phyloP scores from a whole-genome alignment of 352 stramenopile genomes.

The Globisporangium uncinulatum region DNA sequence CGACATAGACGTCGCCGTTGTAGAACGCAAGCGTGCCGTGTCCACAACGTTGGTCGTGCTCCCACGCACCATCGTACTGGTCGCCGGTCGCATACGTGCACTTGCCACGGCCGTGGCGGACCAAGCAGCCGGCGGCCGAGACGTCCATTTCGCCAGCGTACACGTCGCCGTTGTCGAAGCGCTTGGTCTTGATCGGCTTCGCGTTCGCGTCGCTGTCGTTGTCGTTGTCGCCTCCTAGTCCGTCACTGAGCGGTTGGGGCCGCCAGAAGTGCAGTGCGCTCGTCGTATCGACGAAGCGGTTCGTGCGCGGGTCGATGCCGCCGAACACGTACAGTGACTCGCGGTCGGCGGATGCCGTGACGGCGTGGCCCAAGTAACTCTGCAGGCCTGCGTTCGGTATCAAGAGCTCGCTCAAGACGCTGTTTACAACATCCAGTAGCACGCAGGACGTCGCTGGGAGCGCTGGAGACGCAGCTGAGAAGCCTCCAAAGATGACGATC shows the following conservation, averaged over 20 bases:
- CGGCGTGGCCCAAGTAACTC: conserved; percentile 46
- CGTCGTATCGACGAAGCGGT: conserved; percentile 30
- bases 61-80: conserved; percentile 70
- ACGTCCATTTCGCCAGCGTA: conserved; percentile 59
- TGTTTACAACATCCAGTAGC: conserved; percentile 31
- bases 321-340: conserved; percentile 62
- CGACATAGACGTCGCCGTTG: conserved; percentile 43
- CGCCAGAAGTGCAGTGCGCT: conserved; percentile 59
- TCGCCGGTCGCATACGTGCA: conserved; percentile 52
- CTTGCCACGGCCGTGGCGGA: conserved; percentile 52
- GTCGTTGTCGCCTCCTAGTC: conserved; percentile 21
- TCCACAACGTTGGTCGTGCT: conserved; percentile 35
- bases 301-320: conserved; percentile 22
- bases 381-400: conserved; percentile 26
- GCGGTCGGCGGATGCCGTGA: conserved; percentile 22
- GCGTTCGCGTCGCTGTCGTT: conserved; percentile 20
- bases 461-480: conserved; percentile 23
- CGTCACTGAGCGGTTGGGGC: conserved; percentile 28
- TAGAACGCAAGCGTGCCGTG: conserved; percentile 48
- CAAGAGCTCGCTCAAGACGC: conserved; percentile 21
- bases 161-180: conserved; percentile 51
- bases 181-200: conserved; percentile 41
- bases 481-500: conserved; percentile 58
- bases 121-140: not conserved
- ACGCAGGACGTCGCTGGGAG: conserved; percentile 24